phyloP scores from a whole-genome alignment of 139 green algal genomes.

The Micractinium conductrix region DNA sequence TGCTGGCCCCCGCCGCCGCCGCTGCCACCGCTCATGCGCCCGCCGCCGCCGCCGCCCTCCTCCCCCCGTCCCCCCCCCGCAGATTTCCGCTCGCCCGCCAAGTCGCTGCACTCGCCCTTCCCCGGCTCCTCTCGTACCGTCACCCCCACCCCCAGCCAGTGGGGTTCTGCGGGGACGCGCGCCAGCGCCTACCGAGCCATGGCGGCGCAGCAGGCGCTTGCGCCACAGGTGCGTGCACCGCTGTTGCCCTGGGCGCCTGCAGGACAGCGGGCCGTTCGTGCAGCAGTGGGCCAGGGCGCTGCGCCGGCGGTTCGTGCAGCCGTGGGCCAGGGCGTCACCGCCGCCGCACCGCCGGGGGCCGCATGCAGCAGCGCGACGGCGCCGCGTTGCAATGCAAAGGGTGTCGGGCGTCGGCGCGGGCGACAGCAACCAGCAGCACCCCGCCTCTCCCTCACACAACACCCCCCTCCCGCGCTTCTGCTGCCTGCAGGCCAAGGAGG shows the following conservation, averaged over 20 bases:
- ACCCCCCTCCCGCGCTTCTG: no score
- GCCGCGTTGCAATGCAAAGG: no score
- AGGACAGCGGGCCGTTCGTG: no score
- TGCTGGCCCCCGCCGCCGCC: background rate
- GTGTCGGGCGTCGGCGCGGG: no score
- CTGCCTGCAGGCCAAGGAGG: background rate
- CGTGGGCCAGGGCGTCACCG: no score
- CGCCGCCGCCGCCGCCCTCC: background rate
- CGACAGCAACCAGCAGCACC: no score
- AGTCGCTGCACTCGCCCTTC: constrained; percentile 9
- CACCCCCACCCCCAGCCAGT: constrained; percentile 15
- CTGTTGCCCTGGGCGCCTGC: no score
- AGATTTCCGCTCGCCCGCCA: constrained; percentile 26
- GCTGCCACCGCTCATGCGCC: background rate
- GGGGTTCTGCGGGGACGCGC: background rate
- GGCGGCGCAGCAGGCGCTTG: constrained; percentile 1
- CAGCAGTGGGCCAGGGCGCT: no score
- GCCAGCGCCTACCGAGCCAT: constrained; percentile 4
- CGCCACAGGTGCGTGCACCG: background rate
- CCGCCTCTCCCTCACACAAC: no score
- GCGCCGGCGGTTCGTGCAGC: no score
- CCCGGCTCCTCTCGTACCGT: constrained; percentile 1
- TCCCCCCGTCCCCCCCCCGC: background rate
- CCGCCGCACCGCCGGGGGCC: no score
- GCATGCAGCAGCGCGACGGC: no score